Evolutionary conservation across 768 basidiomycete species (phyloP), one percentile per base, ranked within the genome.

Genomic region (Exidia glandulosa): DNA sequence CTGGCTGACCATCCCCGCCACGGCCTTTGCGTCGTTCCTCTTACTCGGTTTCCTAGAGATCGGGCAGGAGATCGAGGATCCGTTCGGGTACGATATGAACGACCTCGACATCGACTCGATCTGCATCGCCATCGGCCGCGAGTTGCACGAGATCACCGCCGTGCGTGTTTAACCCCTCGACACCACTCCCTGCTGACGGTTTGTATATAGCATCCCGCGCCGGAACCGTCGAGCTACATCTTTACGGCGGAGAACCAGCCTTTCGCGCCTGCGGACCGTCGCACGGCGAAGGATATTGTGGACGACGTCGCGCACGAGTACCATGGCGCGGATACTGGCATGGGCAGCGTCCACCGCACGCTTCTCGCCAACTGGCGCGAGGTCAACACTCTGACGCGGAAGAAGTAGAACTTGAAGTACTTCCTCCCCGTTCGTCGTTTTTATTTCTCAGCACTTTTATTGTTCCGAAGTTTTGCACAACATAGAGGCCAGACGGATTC

Each of bases 1-100:
- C 16, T 81, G 72, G 63, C 60, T 82, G 59, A 82, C 81, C 2
- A 84, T 86, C 60, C 83, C 83, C 70, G 71, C 59, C 45, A 70
- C 64, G 41, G 80, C 81, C 2, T 85, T 85, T 63, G 78, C 83
- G 9, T 77, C 83, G 1, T 85, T 84, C 77, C 66, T 85, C 41
- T 76, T 84, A 37, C 74, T 84, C 34, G 84, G 84, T 34, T 85
- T 86, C 77, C 75, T 86, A 30, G 83, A 85, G 65, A 85, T 85
- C 58, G 82, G 84, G 25, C 82, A 84, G 66, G 83, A 85, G 66
- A 85, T 84, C 82, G 72, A 58, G 48, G 70, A 54, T 25, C 50
- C 50, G 27, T 54, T 54, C 50, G 50, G 50, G 25, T 54, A 85
- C 65, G 84, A 85, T 63, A 66, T 79, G 65, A 86, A 86, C 64